phyloP scores from a whole-genome alignment of 2,329 filamentous ascomycete genomes.

The Talaromyces rugulosus region DNA sequence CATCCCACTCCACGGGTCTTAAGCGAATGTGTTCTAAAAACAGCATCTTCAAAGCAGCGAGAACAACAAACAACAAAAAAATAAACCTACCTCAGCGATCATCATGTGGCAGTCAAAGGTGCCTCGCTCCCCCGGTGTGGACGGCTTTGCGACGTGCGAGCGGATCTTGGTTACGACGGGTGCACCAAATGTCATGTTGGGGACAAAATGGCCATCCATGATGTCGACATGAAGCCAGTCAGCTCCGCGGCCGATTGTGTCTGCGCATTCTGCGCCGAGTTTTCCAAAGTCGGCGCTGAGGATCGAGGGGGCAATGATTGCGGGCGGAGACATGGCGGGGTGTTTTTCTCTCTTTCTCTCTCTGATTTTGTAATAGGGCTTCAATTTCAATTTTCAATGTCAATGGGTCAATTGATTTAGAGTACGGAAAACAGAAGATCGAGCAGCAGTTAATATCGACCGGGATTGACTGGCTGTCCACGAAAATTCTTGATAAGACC shows the following conservation, averaged over 20 bases:
- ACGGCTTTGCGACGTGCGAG: constrained; percentile 73
- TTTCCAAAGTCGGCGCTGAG: constrained; percentile 92
- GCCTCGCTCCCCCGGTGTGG: constrained; percentile 67
- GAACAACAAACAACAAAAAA: neutral
- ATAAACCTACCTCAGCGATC: constrained; percentile 76
- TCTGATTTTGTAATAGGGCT: neutral
- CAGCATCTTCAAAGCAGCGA: neutral
- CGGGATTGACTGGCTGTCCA: neutral
- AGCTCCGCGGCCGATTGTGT: constrained; percentile 79
- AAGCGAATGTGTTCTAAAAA: neutral
- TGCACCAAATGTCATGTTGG: constrained; percentile 95
- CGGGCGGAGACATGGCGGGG: constrained; percentile 71
- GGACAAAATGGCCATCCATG: constrained; percentile 98
- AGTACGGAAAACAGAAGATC: neutral
- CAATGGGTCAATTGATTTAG: neutral
- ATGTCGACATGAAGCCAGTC: constrained; percentile 97
- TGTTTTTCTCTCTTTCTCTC: neutral
- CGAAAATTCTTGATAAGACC: neutral
- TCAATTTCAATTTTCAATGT: neutral
- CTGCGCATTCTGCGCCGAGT: constrained; percentile 78
- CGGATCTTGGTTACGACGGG: constrained; percentile 94
- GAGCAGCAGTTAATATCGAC: neutral
- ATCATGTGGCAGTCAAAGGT: constrained; percentile 99
- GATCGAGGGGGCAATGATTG: constrained; percentile 98
- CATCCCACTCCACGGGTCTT: neutral